Evolutionary conservation across 2,329 filamentous ascomycete species (phyloP), one percentile per base, ranked within the genome.

Genomic region (Fusarium sterilihyphosum): DNA sequence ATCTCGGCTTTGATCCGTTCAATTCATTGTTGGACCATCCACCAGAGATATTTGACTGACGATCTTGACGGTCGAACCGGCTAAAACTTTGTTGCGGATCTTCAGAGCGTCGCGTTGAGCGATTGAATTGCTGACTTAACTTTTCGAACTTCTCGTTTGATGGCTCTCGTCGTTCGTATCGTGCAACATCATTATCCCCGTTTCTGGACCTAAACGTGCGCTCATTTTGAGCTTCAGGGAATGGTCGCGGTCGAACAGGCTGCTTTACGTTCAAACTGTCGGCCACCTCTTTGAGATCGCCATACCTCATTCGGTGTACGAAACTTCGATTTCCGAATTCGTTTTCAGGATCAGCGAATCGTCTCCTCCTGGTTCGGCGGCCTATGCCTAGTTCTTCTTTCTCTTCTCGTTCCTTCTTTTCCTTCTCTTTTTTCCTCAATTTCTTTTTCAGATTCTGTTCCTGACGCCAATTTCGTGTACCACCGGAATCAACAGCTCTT

Each of bases 261-360:
- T 81, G 71, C 33, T 79, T 67, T 43, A 81, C 56, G 6, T 76
- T 63, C 29, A 81, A 64, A 17, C 70, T 68, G 14, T 73, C 74
- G 4, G 77, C 79, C 31, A 74, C 70, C 20, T 81, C 76, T 54
- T 80, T 82, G 14, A 81, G 73, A 20, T 77, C 74, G 8, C 86
- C 88, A 60, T 85, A 83, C 75, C 88, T 89, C 67, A 88, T 78
- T 75, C 87, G 82, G 62, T 88, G 90, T 5, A 91, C 88, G 22
- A 89, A 70, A 72, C 89, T 91, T 52, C 81, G 85, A 80, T 88
- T 89, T 24, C 88, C 89, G 76, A 89, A 89, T 3, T 78, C 70
- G 24, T 80, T 83, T 5, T 85, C 81, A 1, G 86, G 85, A 67
- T 90, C 85, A 56, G 86, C 81, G 76, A 91, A 91, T 10, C 89